Base-by-base conservation (phyloP, 2,329 filamentous ascomycete species). In the Alternaria brassicae region DNA sequence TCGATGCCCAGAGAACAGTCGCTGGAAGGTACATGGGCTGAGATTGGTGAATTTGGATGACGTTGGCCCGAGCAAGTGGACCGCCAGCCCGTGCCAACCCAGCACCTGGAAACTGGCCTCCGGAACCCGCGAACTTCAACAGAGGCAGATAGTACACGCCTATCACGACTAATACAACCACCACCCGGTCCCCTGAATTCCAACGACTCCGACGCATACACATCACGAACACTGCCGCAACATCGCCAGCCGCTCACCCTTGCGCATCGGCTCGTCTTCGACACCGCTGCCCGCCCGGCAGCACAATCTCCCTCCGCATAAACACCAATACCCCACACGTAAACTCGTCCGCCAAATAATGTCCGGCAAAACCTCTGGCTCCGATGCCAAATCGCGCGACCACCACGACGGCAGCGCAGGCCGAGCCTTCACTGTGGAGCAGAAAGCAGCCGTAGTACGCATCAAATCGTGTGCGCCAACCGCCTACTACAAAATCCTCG, bases 401-500 rank as follows among this genome's bases (percentile, higher is more conserved):
- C 90, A 93, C 79, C 89, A 91, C 76, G 90, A 93, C 76, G 90
- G 90, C 66, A 90, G 89, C 78, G 86, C 89, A 67, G 87, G 87
- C 59, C 88, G 91, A 69, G 86, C 91, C 75, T 97, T 88, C 80
- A 99, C 95, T 1, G 83, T 87, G 28, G 93, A 97, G 70, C 95
- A 99, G 76, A 95, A 96, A 78, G 89, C 91, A 2, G 94, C 94
- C 25, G 95, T 99, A 30, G 82, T 96, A 71, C 88, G 95, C 66
- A 95, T 99, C 76, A 89, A 91, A 67, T 87, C 86, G 81, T 99
- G 95, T 81, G 84, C 85, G 37, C 82, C 91, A 21, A 97, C 93
- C 4, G 92, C 92, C 17, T 99, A 96, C 80, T 99, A 99, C 82
- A 95, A 98, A 77, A 98, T 99, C 69, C 82, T 99, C 30, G 89